Percentiles rank a stretch among this genome's conserved stretches.
These are phyloP conservation scores for Stygiomarasmius scandens DNA, from an alignment of 1,284 basidiomycete genomes.

Conservation along the genomic window DNA sequence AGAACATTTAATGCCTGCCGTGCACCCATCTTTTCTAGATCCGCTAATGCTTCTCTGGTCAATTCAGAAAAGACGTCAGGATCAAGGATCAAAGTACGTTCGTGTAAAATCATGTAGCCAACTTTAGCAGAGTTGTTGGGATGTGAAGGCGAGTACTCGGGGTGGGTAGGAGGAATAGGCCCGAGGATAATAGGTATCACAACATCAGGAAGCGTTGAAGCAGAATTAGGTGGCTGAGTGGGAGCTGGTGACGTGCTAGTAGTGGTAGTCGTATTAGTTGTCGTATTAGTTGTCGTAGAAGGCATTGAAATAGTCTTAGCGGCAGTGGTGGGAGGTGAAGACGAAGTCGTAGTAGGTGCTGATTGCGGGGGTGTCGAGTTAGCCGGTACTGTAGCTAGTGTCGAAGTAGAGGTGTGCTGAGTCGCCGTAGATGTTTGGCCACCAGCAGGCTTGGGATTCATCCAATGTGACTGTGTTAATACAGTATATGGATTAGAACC, in stretches of 20 bases:
- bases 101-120: constrained; percentile 79
- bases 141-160: constrained; percentile 46
- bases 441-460: constrained; percentile 13
- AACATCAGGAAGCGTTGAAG: constrained; percentile 40
- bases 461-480: constrained; percentile 22
- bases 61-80: constrained; percentile 85
- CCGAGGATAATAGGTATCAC: constrained; percentile 9
- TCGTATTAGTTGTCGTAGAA: not conserved
- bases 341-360: not conserved
- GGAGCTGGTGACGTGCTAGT: constrained; percentile 16
- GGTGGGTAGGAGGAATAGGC: constrained; percentile 29
- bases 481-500: constrained; percentile 43
- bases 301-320: not conserved
- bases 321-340: not conserved
- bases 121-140: constrained; percentile 58
- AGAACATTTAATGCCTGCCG: constrained; percentile 82
- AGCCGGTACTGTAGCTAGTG: constrained; percentile 1
- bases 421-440: constrained; percentile 14
- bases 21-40: constrained; percentile 81
- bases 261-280: not conserved
- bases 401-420: constrained; percentile 2
- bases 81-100: constrained; percentile 82
- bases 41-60: constrained; percentile 70
- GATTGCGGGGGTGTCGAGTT: constrained; percentile 1
- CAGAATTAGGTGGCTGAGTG: constrained; percentile 8